phyloP scores from a whole-genome alignment of 345 rosid genomes.

The Tarenaya hassleriana region DNA sequence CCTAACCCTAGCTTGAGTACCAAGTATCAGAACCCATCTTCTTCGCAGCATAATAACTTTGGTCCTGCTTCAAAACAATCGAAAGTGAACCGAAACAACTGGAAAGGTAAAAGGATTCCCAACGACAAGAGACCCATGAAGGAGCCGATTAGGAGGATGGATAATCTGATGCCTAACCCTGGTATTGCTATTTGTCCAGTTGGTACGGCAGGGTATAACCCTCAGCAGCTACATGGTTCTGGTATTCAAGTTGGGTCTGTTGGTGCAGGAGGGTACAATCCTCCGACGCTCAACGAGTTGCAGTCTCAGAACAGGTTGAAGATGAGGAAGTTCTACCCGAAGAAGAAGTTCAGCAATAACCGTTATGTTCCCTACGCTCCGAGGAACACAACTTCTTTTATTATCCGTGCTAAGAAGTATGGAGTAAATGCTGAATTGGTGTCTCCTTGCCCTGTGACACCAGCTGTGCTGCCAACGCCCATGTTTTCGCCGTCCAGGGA shows the following conservation, averaged over 20 bases:
- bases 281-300: slow-evolving; percentile 76
- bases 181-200: slow-evolving; percentile 23
- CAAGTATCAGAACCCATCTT: slow-evolving; percentile 34
- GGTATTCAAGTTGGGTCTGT: slow-evolving; percentile 21
- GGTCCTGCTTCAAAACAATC: slow-evolving; percentile 12
- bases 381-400: slow-evolving; percentile 77
- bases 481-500: slow-evolving; percentile 80
- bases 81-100: slow-evolving; percentile 37
- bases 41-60: slow-evolving; percentile 32
- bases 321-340: slow-evolving; percentile 63
- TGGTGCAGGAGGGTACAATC: slow-evolving; percentile 51
- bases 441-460: slow-evolving; percentile 89
- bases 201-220: slow-evolving; percentile 43
- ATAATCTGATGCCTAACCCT: slow-evolving; percentile 29
- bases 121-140: slow-evolving; percentile 32
- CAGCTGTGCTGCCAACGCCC: slow-evolving; percentile 79
- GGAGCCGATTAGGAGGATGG: slow-evolving; percentile 38
- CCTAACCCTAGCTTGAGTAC: slow-evolving; percentile 30
- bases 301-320: slow-evolving; percentile 72
- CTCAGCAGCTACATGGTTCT: slow-evolving; percentile 32
- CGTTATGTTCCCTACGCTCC: slow-evolving; percentile 93
- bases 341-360: slow-evolving; percentile 54
- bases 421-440: slow-evolving; percentile 92
- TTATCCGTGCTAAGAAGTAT: slow-evolving; percentile 78
- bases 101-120: slow-evolving; percentile 72